Evolutionary conservation across 371 early-diverging fungal genomes (phyloP).

Genomic region (Nematocida minor): DNA sequence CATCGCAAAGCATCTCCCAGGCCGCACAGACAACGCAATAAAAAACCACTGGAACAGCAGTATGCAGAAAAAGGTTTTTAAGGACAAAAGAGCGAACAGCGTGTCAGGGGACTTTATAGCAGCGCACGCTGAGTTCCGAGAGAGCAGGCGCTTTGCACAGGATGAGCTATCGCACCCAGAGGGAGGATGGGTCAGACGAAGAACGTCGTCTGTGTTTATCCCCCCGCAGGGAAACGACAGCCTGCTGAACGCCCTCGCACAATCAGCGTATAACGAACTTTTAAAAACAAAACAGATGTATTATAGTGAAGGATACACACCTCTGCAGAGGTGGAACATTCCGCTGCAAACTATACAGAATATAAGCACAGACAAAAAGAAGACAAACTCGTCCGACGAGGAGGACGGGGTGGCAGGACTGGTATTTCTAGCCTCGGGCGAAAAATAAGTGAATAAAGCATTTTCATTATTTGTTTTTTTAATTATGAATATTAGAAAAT

Average conservation of each 20-base stretch:
- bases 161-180: not conserved
- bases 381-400: constrained; percentile 17
- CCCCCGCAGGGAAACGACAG: not conserved
- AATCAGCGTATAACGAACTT: constrained; percentile 47
- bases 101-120: constrained; percentile 54
- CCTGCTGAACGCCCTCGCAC: constrained; percentile 38
- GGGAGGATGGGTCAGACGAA: constrained; percentile 6
- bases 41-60: constrained; percentile 66
- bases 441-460: constrained; percentile 21
- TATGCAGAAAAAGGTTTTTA: constrained; percentile 59
- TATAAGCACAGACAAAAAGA: not conserved
- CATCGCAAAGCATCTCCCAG: constrained; percentile 64
- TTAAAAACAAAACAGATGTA: constrained; percentile 50
- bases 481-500: constrained; percentile 46
- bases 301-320: constrained; percentile 29
- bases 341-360: constrained; percentile 40
- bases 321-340: constrained; percentile 39
- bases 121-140: not conserved
- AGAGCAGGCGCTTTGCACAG: not conserved
- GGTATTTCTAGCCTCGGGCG: constrained; percentile 24
- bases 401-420: constrained; percentile 40
- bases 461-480: constrained; percentile 33
- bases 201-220: constrained; percentile 33
- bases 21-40: constrained; percentile 66
- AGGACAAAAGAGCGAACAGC: constrained; percentile 50